These are phyloP conservation scores for Epipyxis sp. DNA, from an alignment of 108 stramenopile genomes.

Conservation along the genomic window DNA sequence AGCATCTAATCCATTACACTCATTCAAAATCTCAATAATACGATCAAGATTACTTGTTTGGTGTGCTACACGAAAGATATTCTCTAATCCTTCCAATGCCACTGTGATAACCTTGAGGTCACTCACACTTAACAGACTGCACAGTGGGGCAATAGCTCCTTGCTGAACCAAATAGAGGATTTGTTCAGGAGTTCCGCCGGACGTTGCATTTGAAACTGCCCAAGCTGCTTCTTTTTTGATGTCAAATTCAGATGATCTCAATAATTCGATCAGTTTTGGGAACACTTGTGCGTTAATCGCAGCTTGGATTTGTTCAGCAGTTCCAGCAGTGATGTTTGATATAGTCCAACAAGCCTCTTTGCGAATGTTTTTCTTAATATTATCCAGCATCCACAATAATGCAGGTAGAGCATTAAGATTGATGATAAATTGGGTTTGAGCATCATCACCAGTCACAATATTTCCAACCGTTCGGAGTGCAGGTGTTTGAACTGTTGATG, in stretches of 20 bases:
- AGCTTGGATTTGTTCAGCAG: constrained; percentile 88
- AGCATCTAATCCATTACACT: constrained; percentile 17
- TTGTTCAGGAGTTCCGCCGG: constrained; percentile 87
- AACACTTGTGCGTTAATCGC: constrained; percentile 90
- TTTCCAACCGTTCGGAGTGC: constrained; percentile 95
- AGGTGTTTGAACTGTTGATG: constrained; percentile 90
- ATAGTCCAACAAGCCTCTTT: constrained; percentile 99
- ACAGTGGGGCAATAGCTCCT: constrained; percentile 88
- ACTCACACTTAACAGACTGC: constrained; percentile 40
- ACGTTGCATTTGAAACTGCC: constrained; percentile 96
- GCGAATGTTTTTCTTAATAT: constrained; percentile 93
- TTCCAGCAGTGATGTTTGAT: constrained; percentile 92
- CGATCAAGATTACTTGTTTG: constrained; percentile 3
- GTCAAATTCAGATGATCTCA: constrained; percentile 91
- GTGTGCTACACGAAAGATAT: constrained; percentile 76
- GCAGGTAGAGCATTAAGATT: constrained; percentile 88
- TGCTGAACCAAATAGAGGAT: constrained; percentile 86
- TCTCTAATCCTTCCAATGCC: constrained; percentile 94
- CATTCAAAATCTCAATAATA: constrained; percentile 30
- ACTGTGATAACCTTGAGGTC: constrained; percentile 85
- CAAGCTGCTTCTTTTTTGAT: constrained; percentile 98
- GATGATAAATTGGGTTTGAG: constrained; percentile 92
- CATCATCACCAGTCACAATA: constrained; percentile 93
- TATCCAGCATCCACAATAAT: constrained; percentile 71
- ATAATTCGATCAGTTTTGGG: constrained; percentile 85